These are phyloP conservation scores for Dalechampia spathulata DNA, from an alignment of 441 rosid genomes.

Conservation along the genomic window DNA sequence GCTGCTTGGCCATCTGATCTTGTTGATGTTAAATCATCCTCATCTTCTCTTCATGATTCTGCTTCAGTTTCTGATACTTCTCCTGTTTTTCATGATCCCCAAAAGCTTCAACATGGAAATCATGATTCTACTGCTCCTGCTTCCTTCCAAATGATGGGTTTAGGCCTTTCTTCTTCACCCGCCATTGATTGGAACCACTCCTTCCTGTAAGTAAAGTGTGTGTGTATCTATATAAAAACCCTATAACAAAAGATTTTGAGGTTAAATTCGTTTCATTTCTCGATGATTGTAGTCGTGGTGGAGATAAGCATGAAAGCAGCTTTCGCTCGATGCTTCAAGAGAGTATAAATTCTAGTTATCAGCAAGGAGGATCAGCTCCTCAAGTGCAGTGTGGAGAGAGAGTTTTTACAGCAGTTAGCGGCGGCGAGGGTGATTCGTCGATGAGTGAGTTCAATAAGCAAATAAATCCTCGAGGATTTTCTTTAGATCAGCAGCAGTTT, in stretches of 20 bases:
- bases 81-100: slow-evolving; percentile 48
- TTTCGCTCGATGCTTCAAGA: slow-evolving; percentile 79
- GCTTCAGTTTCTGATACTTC: slow-evolving; percentile 48
- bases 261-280: no score
- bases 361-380: slow-evolving; percentile 33
- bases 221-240: no score
- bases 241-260: no score
- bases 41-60: slow-evolving; percentile 54
- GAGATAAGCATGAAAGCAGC: slow-evolving; percentile 46
- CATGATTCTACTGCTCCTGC: slow-evolving; percentile 28
- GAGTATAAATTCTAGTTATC: slow-evolving; percentile 39
- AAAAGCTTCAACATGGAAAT: slow-evolving; percentile 34
- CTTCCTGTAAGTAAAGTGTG: slow-evolving; percentile 63
- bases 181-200: slow-evolving; percentile 76
- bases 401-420: slow-evolving; percentile 13
- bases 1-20: slow-evolving; percentile 48
- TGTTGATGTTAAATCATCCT: slow-evolving; percentile 36
- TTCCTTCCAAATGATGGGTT: slow-evolving; percentile 70
- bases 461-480: slow-evolving; percentile 49
- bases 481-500: slow-evolving; percentile 50
- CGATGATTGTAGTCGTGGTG: slow-evolving; percentile 38
- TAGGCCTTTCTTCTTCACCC: slow-evolving; percentile 72
- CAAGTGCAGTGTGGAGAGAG: slow-evolving; percentile 53
- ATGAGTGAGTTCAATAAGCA: no score
- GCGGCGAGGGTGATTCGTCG: slow-evolving; percentile 21